phyloP scores from a whole-genome alignment of 2,329 filamentous ascomycete species.

The Talaromyces sp. region DNA sequence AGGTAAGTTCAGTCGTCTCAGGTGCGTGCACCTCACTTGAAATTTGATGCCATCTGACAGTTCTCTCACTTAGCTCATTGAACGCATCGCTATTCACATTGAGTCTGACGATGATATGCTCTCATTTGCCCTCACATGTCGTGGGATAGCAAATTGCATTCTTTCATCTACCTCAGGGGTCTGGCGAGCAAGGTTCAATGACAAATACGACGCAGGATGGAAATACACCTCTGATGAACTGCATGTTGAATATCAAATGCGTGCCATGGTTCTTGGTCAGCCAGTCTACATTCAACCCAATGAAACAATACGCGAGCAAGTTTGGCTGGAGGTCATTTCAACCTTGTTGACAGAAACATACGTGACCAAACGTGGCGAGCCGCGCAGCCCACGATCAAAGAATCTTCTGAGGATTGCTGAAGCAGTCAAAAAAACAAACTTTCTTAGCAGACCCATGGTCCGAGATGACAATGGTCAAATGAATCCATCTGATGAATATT shows the following conservation, averaged over 20 bases:
- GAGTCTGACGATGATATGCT: slow-evolving; percentile 31
- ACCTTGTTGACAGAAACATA: slow-evolving; percentile 30
- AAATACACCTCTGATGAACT: slow-evolving; percentile 25
- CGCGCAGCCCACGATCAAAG: slow-evolving; percentile 20
- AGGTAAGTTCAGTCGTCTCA: slow-evolving; percentile 9
- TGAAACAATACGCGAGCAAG: slow-evolving; percentile 23
- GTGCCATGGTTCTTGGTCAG: slow-evolving; percentile 32
- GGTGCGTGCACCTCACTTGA: neutral
- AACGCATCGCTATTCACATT: slow-evolving; percentile 30
- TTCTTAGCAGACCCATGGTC: slow-evolving; percentile 26
- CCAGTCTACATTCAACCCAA: slow-evolving; percentile 27
- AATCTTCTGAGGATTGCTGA: slow-evolving; percentile 23
- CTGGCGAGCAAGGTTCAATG: slow-evolving; percentile 34
- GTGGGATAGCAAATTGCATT: slow-evolving; percentile 24
- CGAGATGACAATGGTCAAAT: slow-evolving; percentile 15
- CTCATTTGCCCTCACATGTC: slow-evolving; percentile 29
- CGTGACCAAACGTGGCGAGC: neutral
- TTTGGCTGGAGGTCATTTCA: slow-evolving; percentile 32
- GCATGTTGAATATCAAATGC: slow-evolving; percentile 33
- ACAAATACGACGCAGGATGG: slow-evolving; percentile 31
- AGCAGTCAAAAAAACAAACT: slow-evolving; percentile 21
- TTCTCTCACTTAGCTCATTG: slow-evolving; percentile 27
- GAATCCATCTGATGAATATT: slow-evolving; percentile 25
- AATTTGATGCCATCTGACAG: neutral
- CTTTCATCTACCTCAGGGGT: slow-evolving; percentile 29